phyloP scores from a whole-genome alignment of 805 yeast species.

The Nakazawaea ambrosiae region DNA sequence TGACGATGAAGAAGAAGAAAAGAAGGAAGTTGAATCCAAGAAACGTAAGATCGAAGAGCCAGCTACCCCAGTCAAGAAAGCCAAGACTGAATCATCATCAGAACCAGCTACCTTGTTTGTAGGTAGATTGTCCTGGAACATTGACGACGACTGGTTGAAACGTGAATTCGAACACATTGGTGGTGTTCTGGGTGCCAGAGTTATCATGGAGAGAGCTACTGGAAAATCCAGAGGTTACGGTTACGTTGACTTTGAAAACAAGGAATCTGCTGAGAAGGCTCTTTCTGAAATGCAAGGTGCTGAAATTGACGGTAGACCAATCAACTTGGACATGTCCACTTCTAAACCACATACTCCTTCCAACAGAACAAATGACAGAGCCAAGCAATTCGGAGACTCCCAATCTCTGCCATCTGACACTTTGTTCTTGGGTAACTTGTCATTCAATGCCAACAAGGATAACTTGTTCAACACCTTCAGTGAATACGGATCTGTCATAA shows the following conservation, averaged over 20 bases:
- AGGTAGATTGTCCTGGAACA: constrained; percentile 95
- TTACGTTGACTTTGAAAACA: constrained; percentile 86
- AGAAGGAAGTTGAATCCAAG: constrained; percentile 25
- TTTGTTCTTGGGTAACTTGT: constrained; percentile 90
- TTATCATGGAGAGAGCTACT: constrained; percentile 85
- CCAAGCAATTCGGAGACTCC: constrained; percentile 83
- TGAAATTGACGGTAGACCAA: constrained; percentile 95
- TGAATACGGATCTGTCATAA: constrained; percentile 72
- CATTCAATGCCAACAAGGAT: constrained; percentile 86
- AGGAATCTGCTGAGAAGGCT: constrained; percentile 80
- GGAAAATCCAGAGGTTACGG: constrained; percentile 96
- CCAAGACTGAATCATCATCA: constrained; percentile 25
- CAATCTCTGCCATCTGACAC: constrained; percentile 94
- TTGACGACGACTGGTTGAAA: constrained; percentile 91
- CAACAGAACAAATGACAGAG: constrained; percentile 63
- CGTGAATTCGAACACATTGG: constrained; percentile 78
- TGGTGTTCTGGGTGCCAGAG: constrained; percentile 85
- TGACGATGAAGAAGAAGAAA: constrained; percentile 18
- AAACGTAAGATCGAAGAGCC: constrained; percentile 36
- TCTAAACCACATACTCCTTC: constrained; percentile 60
- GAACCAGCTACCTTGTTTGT: constrained; percentile 91
- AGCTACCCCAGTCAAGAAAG: constrained; percentile 44
- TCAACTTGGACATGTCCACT: constrained; percentile 88
- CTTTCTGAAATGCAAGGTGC: constrained; percentile 78
- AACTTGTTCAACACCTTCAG: constrained; percentile 65